Base-by-base conservation (phyloP, 2,329 filamentous ascomycete species). In the Beauveria australis region DNA sequence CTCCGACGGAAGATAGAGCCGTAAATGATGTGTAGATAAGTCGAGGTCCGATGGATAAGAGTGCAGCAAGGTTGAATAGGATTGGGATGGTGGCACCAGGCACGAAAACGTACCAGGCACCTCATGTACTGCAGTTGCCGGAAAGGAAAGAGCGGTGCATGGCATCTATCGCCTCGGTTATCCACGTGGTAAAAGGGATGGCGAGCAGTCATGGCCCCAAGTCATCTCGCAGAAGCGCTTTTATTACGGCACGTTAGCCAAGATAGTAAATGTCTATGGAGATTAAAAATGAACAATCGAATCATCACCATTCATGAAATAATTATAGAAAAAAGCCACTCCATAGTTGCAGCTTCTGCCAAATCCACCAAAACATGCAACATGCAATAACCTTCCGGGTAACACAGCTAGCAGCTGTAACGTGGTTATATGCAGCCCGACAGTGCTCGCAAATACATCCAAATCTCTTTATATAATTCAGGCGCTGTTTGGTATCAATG, bases 401-500 rank as follows among this genome's bases (percentile, higher is more conserved):
- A 28, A 43, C 43, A 9, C 46, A 51, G 46, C 47, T 37, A 58
- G 46, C 54, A 18, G 53, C 43, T 58, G 44, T 9, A 56, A 24
- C n/a, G 53, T 41, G 30, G 22, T 51, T n/a, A 49, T n/a, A 41
- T 33, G 54, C 30, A 58, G 54, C 54, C 54, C 46, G 22, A 52
- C 55, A 58, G 37, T 30, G 19, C 24, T 48, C 24, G 28, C 55
- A 51, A 46, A 51, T 43, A 58, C 46, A 58, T 58, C 9, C 44
- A 49, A 26, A 24, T 40, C 19, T 48, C 33, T 18, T 37, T 55
- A 44, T 57, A 57, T 57, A 58, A 58, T 47, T 58, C 55, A 58
- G 47, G 55, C 46, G 55, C 55, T 58, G 55, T 51, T 58, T 53
- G 58, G 58, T 60, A 60, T 60, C 58, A 60, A 60, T 61, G 57